Evolutionary conservation across 345 rosid genomes (phyloP), one percentile per base, ranked within the genome.

Genomic region (Boechera retrofracta): DNA sequence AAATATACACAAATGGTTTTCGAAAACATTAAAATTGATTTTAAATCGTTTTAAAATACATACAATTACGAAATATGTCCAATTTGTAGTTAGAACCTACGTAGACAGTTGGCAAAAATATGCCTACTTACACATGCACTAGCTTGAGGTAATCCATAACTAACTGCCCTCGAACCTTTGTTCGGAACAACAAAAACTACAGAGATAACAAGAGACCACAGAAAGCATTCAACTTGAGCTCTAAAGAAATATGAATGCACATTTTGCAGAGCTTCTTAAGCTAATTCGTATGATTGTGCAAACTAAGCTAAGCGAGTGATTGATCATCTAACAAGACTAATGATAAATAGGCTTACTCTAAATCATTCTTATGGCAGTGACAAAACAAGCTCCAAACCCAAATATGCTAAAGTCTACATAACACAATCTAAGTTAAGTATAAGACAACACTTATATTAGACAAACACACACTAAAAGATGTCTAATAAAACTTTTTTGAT

Each of bases 401-500:
- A 58, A 73, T 68, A 73, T 58, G 78, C 82, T 74, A 12, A 53
- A 55, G 82, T 79, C 79, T 79, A 74, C 63, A 74, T 69, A 74
- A 57, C 79, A 79, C 76, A 75, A 48, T 69, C 82, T 79, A 80
- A 62, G 75, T 64, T 44, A 36, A 57, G 47, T 55, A 68, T 28
- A 52, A 57, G 21, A 58, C 52, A 72, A 60, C 52, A 62, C 75
- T 74, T 79, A 64, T 49, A 58, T 38, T 65, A 31, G 47, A 58
- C 31, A 78, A 72, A 62, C 55, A 29, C 71, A 73, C 65, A 59
- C 71, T 42, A 63, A 44, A 68, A 54, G 28, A 53, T 62, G 75
- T 48, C 72, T 48, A 66, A 54, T 67, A 44, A 61, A 62, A 55
- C 10, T 7, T 29, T 45, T 60, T 18, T 41, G 33, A 72, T 39